Percentiles rank a stretch among this genome's conserved stretches.
Evolutionary conservation across 805 yeast genomes (phyloP).

Genomic region (Priceomyces haplophilus): DNA sequence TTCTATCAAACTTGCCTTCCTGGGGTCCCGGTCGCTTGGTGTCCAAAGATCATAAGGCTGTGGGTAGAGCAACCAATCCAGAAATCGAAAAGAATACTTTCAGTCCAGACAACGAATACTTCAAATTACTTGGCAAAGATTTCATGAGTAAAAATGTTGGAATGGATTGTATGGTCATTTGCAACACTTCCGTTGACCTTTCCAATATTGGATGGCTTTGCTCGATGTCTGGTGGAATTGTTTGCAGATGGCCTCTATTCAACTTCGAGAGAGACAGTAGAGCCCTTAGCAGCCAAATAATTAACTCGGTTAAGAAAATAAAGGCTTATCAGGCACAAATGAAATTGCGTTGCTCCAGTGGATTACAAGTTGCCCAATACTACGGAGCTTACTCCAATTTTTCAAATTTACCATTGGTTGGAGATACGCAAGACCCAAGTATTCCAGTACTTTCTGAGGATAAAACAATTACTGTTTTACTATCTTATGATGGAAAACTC

Average conservation of each 20-base stretch:
- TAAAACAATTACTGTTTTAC: slow-evolving; percentile 65
- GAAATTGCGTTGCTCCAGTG: slow-evolving; percentile 83
- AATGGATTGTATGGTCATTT: slow-evolving; percentile 69
- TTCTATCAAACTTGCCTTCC: slow-evolving; percentile 69
- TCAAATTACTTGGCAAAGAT: slow-evolving; percentile 55
- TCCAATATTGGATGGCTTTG: slow-evolving; percentile 67
- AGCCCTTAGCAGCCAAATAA: slow-evolving; percentile 57
- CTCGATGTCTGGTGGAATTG: slow-evolving; percentile 69
- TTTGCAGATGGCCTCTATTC: slow-evolving; percentile 66
- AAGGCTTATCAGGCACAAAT: slow-evolving; percentile 78
- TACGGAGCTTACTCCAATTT: slow-evolving; percentile 50
- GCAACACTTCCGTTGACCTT: slow-evolving; percentile 65
- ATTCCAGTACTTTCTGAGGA: slow-evolving; percentile 64
- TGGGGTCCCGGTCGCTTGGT: slow-evolving; percentile 74
- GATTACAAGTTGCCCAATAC: slow-evolving; percentile 75
- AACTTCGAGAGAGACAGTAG: slow-evolving; percentile 66
- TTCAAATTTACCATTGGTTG: slow-evolving; percentile 20
- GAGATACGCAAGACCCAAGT: slow-evolving; percentile 59
- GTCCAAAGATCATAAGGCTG: slow-evolving; percentile 38
- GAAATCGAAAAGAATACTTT: slow-evolving; percentile 50
- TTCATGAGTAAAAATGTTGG: slow-evolving; percentile 62
- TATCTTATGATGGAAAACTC: slow-evolving; percentile 73
- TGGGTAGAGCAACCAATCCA: slow-evolving; percentile 40
- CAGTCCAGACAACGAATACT: slow-evolving; percentile 60
- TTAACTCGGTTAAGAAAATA: slow-evolving; percentile 47